Evolutionary conservation across 129 eudicot species (phyloP), one percentile per base, ranked within the genome.

Genomic region (Arctium lappa): DNA sequence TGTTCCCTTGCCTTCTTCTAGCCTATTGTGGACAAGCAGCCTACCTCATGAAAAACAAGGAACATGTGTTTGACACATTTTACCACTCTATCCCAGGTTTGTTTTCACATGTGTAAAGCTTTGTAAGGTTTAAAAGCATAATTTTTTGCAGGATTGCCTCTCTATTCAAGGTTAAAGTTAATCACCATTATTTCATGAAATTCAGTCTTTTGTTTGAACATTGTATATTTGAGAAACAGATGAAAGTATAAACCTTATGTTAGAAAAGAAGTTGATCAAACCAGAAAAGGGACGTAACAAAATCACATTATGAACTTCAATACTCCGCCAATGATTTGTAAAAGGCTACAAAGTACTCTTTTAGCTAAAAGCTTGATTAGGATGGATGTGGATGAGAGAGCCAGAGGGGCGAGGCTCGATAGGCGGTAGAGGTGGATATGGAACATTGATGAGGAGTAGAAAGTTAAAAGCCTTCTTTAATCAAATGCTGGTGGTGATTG

Each of bases 1-100:
- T 93, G 40, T 93, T 93, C 77, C 97, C 97, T 63, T 93, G 95
- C 83, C 97, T 93, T 87, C 95, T 93, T 69, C 69, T 93, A 84
- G 95, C 97, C 70, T 93, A 93, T 88, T 88, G 89, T 62, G 97
- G 97, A 63, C 97, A 93, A 84, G 97, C 97, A 39, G 97, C 97
- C 1, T 93, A 93, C 85, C 93, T 93, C 46, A 84, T 86, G 87
- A 79, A 93, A 78, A 86, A 93, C 74, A 79, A 85, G 66, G 93
- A 91, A 12, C 97, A 91, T 80, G 95, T 85, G 16, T 34, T 31
- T n/a, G 95, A 93, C 84, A 93, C 97, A 74, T 93, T 93, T 80
- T 93, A 93, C 81, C 95, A 84, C 77, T 91, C 97, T 72, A 93
- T 93, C 66, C 97, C 97, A 86, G 97, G 97, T 91, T 69, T 44